Base-by-base conservation (phyloP, 2,329 filamentous ascomycete genomes). In the Sarocladium oryzae region DNA sequence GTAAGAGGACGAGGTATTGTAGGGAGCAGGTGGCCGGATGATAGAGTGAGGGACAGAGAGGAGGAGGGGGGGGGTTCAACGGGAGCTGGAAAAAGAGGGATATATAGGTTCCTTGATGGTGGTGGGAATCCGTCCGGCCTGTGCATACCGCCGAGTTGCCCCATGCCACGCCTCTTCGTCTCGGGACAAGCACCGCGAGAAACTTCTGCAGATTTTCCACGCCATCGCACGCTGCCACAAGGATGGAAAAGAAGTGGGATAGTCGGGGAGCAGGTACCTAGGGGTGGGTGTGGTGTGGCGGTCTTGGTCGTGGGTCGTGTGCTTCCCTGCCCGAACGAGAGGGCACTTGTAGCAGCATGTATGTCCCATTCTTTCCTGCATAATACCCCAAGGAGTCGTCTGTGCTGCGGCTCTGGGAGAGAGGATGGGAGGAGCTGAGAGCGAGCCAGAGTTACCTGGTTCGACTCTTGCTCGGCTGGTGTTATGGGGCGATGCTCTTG, bases 291-390 rank as follows among this genome's bases (percentile, higher is more conserved):
- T n/a, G n/a, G n/a, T n/a, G n/a, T n/a, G n/a, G n/a, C 28, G 28
- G 43, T 24, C 26, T 33, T n/a, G 43, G 24, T 33, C 26, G 26
- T 48, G 43, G 43, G 43, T 48, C 43, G 26, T 48, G 43, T 48
- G 26, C 26, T 33, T 48, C 28, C n/a, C 21, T 48, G 43, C 43
- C 26, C 13, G 43, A 33, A 20, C 5, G 43, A 48, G 43, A 16
- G 20, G 21, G 28, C 28, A 9, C 11, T n/a, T n/a, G n/a, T n/a
- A n/a, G n/a, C n/a, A n/a, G n/a, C n/a, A n/a, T n/a, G n/a, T n/a
- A n/a, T n/a, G n/a, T n/a, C n/a, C n/a, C n/a, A n/a, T n/a, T n/a
- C n/a, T n/a, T n/a, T n/a, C n/a, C n/a, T n/a, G n/a, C n/a, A n/a
- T n/a, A n/a, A n/a, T n/a, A n/a, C n/a, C n/a, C n/a, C n/a, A n/a